These are phyloP conservation scores for Tulasnella sp. DNA, from an alignment of 768 basidiomycete species.

Conservation along the genomic window DNA sequence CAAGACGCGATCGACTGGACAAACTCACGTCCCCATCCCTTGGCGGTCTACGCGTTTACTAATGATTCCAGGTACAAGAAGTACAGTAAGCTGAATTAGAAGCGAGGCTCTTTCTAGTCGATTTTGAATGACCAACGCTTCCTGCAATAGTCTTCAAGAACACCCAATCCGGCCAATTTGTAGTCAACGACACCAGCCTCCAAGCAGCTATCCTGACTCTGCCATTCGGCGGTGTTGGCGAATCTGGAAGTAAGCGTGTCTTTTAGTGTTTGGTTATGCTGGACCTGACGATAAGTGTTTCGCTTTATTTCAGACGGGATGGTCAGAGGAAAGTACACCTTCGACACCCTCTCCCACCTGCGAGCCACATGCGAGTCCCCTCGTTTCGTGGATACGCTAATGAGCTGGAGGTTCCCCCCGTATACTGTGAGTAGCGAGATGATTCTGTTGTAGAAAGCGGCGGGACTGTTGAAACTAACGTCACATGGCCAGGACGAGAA, in stretches of 20 bases:
- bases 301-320: constrained; percentile 47
- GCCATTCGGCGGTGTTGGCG: constrained; percentile 27
- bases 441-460: too few relatives aligned
- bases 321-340: constrained; percentile 51
- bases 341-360: constrained; percentile 53
- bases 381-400: constrained; percentile 30
- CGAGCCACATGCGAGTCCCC: constrained; percentile 52
- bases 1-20: constrained; percentile 34
- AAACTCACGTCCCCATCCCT: constrained; percentile 43
- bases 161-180: constrained; percentile 55
- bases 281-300: neutral
- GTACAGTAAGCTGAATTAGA: constrained; percentile 25
- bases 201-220: constrained; percentile 38
- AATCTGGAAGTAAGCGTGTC: constrained; percentile 5
- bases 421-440: neutral
- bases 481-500: neutral
- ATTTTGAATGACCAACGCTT: neutral
- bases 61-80: constrained; percentile 40
- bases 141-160: constrained; percentile 45
- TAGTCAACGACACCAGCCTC: constrained; percentile 56
- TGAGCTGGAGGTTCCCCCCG: constrained; percentile 12
- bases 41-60: constrained; percentile 63
- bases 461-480: too few relatives aligned
- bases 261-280: neutral
- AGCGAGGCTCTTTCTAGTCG: too few relatives aligned